phyloP scores from a whole-genome alignment of 2,329 filamentous ascomycete genomes.

The Chaetoscypha palmicola region DNA sequence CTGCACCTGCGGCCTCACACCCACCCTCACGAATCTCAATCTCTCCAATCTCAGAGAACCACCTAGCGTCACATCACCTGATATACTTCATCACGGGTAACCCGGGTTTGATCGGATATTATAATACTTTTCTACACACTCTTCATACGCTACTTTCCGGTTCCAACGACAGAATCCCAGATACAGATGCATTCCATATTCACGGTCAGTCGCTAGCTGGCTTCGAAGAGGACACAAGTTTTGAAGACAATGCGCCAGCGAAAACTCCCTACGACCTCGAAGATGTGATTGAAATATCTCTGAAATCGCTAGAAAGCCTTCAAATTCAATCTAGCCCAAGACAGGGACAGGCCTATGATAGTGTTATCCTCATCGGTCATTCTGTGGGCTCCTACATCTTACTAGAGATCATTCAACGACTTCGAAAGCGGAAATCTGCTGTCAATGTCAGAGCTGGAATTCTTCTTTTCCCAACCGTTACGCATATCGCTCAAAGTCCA shows the following conservation, averaged over 20 bases:
- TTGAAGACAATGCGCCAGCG: constrained; percentile 34
- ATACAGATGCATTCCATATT: constrained; percentile 36
- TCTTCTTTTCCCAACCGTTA: constrained; percentile 67
- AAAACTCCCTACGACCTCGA: constrained; percentile 40
- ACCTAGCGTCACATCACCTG: constrained; percentile 34
- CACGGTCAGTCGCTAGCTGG: constrained; percentile 52
- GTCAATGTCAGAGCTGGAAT: constrained; percentile 41
- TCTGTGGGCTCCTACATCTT: constrained; percentile 68
- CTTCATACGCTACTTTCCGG: constrained; percentile 48
- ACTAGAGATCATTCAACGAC: constrained; percentile 55
- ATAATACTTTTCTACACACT: constrained; percentile 56
- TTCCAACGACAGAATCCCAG: constrained; percentile 32
- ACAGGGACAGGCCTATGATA: constrained; percentile 40
- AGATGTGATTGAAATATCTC: constrained; percentile 39
- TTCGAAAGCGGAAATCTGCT: constrained; percentile 11
- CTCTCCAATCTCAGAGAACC: constrained; percentile 10
- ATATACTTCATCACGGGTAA: constrained; percentile 73
- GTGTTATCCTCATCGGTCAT: constrained; percentile 63
- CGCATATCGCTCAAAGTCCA: constrained; percentile 59
- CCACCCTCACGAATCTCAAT: constrained; percentile 17
- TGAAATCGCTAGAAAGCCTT: constrained; percentile 15
- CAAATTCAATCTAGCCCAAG: constrained; percentile 25
- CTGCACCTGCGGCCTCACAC: neutral
- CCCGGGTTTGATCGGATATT: constrained; percentile 69
- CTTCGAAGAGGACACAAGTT: constrained; percentile 46